phyloP scores from a whole-genome alignment of 352 stramenopile genomes.

The Phytophthora europaea region DNA sequence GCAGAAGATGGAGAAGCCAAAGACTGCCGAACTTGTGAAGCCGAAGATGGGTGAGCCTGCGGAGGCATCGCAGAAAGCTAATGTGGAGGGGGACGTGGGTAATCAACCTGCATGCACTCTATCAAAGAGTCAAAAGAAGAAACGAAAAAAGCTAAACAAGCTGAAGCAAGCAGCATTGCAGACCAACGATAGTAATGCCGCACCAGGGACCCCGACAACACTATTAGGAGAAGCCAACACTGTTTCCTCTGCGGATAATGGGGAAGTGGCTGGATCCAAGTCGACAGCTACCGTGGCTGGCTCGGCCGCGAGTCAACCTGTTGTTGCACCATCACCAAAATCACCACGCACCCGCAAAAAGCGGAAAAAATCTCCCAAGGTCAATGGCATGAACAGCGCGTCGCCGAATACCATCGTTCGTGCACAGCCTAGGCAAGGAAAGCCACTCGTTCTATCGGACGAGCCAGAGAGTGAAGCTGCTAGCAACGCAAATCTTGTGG shows the following conservation, averaged over 20 bases:
- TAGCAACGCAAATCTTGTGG: not conserved
- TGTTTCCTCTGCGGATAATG: not conserved
- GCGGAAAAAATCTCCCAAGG: slow-evolving; percentile 17
- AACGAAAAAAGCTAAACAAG: slow-evolving; percentile 10
- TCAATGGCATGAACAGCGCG: slow-evolving; percentile 4
- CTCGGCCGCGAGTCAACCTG: not conserved
- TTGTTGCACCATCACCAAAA: slow-evolving; percentile 12
- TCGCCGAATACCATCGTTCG: slow-evolving; percentile 8
- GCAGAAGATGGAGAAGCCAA: slow-evolving; percentile 11
- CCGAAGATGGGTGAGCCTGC: not conserved
- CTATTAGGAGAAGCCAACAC: not conserved
- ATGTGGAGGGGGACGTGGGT: not conserved
- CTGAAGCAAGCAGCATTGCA: not conserved
- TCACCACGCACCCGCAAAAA: slow-evolving; percentile 14
- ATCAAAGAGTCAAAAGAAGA: slow-evolving; percentile 14
- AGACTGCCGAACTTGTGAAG: not conserved
- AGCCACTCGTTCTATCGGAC: slow-evolving; percentile 14
- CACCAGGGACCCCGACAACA: not conserved
- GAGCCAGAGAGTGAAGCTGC: not conserved
- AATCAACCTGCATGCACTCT: not conserved
- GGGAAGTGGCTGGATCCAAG: not conserved
- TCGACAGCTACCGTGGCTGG: not conserved
- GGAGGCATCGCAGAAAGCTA: not conserved
- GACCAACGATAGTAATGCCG: not conserved
- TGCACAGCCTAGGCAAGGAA: slow-evolving; percentile 17